Base-by-base conservation (phyloP, 2,329 filamentous ascomycete genomes). In the Alternaria brassicae region DNA sequence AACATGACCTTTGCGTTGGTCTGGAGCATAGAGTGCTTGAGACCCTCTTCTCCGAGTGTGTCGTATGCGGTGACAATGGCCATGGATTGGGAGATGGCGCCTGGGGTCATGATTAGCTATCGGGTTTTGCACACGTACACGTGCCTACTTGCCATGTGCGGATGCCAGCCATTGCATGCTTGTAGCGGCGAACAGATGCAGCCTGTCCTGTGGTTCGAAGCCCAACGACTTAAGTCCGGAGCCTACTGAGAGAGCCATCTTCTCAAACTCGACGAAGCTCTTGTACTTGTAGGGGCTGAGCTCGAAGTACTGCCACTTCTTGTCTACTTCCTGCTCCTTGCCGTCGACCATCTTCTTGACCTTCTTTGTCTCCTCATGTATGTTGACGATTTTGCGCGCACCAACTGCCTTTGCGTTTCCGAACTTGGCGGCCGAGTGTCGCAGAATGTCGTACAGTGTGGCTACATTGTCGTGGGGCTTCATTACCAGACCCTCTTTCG, bases 51-150 rank as follows among this genome's bases (percentile, higher is more conserved):
- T 53, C 93, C 93, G 42, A 97, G 89, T 28, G 93, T 96, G 78
- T 97, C 93, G 79, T 97, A 97, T 50, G 93, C 93, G 44, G 94
- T 98, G 50, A 97, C 94, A 67, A 97, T 93, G 59, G 91, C 88
- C 77, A 97, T 88, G 42, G 91, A 93, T 79, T 98, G 94, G 15
- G 93, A 93, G 19, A 88, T 80, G 56, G 86, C 90, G 82, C 82
- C 83, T 84, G 39, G 19, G 21, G 10, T 12, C 28, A 37, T 21
- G 30, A 51, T 73, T 39, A 75, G 66, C 41, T 2, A 30, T 19
- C 15, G 27, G n/a, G 10, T 13, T 1, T 19, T 21, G 28, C 19
- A 34, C 3, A 6, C 6, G n/a, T 30, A 34, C 21, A 47, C 28
- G 17, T 37, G 27, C 34, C 17, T 36, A 72, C 78, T 67, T 74